Evolutionary conservation across 208 protist species (phyloP).

Genomic region (Tritrichomonas foetus): DNA sequence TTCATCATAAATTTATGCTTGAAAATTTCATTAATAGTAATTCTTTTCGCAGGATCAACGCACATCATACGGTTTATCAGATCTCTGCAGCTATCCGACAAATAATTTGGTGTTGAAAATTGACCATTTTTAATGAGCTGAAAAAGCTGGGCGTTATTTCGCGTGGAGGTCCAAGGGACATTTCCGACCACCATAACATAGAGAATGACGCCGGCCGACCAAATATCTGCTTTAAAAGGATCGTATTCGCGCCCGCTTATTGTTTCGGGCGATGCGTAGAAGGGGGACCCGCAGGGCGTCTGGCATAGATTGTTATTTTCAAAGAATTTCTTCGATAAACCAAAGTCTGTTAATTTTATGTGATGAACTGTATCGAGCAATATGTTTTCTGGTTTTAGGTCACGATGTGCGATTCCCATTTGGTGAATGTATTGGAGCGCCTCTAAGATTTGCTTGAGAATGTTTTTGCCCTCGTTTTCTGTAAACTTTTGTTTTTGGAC

Average conservation of each 20-base stretch:
- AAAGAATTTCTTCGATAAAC: not conserved
- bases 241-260: not conserved
- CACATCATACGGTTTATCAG: not conserved
- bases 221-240: not conserved
- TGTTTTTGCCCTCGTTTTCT: not conserved
- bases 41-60: not conserved
- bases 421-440: not conserved
- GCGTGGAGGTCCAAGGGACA: not conserved
- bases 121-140: not conserved
- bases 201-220: not conserved
- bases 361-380: not conserved
- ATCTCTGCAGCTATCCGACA: not conserved
- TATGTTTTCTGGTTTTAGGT: conserved; percentile 20
- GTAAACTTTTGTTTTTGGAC: not conserved
- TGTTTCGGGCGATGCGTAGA: not conserved
- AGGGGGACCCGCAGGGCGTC: not conserved
- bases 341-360: not conserved
- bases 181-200: not conserved
- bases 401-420: not conserved
- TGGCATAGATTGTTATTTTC: not conserved
- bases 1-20: not conserved
- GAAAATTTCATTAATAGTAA: not conserved
- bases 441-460: not conserved
- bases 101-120: not conserved
- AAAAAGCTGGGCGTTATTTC: conserved; percentile 3